Evolutionary conservation across 2,329 filamentous ascomycete species (phyloP).

Genomic region (Pyricularia grisea): DNA sequence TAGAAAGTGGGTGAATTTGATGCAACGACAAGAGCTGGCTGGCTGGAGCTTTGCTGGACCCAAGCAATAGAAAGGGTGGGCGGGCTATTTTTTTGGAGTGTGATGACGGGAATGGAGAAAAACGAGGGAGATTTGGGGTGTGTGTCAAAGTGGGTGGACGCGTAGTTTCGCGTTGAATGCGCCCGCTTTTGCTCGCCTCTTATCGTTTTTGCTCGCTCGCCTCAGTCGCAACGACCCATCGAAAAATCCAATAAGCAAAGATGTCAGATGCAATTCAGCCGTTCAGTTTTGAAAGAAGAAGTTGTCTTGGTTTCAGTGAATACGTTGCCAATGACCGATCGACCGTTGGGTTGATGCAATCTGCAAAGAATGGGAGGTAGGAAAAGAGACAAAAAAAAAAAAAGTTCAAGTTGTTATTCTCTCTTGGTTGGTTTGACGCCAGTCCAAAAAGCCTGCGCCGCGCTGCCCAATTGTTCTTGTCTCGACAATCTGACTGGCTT

Average conservation of each 20-base stretch:
- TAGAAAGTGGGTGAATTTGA: not conserved
- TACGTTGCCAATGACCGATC: not conserved
- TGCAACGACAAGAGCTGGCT: not conserved
- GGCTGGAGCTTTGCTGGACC: not conserved
- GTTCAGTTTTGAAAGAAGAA: not conserved
- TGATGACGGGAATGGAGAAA: not conserved
- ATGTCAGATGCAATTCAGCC: not conserved
- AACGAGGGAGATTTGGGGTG: not conserved
- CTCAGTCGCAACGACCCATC: not conserved
- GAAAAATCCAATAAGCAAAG: not conserved
- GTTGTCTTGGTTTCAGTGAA: not conserved
- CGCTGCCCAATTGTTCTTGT: not conserved
- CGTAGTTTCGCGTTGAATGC: conserved; percentile 6
- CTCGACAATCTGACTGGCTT: not conserved
- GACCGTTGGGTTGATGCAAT: not conserved
- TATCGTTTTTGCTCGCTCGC: not conserved
- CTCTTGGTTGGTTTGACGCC: not conserved
- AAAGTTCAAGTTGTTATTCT: not conserved
- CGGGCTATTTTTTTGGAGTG: not conserved
- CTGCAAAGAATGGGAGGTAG: not conserved
- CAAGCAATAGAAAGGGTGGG: not conserved
- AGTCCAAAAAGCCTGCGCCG: not conserved
- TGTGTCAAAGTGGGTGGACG: conserved; percentile 2
- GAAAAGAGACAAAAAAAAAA: not conserved
- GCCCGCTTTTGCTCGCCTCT: not conserved